These are phyloP conservation scores for Russula sp. DNA, from an alignment of 768 basidiomycete genomes.

Conservation along the genomic window DNA sequence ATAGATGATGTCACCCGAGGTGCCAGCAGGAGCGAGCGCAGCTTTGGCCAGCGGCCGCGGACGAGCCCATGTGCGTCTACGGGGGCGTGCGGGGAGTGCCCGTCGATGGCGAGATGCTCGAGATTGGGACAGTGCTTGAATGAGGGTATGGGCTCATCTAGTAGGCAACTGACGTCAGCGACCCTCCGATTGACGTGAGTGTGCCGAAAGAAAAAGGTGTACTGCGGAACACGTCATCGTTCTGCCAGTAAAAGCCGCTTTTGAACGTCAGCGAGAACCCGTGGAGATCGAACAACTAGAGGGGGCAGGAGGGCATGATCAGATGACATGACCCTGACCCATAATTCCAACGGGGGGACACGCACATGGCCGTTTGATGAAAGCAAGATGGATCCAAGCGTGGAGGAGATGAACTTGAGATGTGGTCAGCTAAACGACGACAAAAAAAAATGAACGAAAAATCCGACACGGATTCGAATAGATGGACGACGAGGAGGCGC, in stretches of 20 bases:
- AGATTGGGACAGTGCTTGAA: constrained; percentile 58
- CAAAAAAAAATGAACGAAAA: background rate
- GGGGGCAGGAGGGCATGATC: background rate
- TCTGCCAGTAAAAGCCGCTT: constrained; percentile 55
- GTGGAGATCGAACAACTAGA: constrained; percentile 57
- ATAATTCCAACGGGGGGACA: constrained; percentile 4
- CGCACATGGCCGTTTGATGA: constrained; percentile 55
- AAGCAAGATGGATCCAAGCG: constrained; percentile 56
- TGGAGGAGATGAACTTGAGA: constrained; percentile 54
- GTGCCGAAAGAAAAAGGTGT: constrained; percentile 15
- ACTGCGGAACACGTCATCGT: constrained; percentile 55
- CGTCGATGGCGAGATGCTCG: constrained; percentile 55
- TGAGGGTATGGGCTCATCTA: constrained; percentile 49
- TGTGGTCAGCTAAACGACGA: constrained; percentile 50
- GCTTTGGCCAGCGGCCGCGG: constrained; percentile 58
- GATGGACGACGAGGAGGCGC: constrained; percentile 23
- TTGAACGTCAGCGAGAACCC: constrained; percentile 60
- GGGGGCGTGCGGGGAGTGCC: constrained; percentile 44
- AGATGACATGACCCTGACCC: background rate
- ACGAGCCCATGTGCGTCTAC: constrained; percentile 52
- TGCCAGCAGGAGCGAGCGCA: constrained; percentile 51
- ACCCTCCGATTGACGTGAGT: too few species aligned
- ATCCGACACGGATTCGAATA: background rate
- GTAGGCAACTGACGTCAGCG: constrained; percentile 13
- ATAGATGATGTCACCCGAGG: constrained; percentile 19